Percentiles rank a stretch among this genome's conserved stretches.
phyloP scores from a whole-genome alignment of 1,139 yeast genomes.

The Scheffersomyces lignicola region DNA sequence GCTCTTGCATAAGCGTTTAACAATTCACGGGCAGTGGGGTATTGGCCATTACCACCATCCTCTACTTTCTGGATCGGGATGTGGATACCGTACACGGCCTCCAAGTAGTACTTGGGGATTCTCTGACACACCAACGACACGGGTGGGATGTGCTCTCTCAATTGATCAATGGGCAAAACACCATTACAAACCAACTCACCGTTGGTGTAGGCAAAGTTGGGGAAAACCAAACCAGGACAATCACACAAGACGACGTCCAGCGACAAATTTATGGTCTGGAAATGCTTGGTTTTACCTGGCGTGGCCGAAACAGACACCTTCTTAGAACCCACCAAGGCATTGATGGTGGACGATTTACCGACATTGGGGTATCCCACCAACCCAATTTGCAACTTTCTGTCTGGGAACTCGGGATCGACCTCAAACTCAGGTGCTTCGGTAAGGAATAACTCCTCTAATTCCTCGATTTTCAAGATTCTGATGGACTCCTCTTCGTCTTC shows the following conservation, averaged over 20 bases:
- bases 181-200: conserved; percentile 98
- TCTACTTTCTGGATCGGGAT: conserved; percentile 71
- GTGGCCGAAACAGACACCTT: conserved; percentile 97
- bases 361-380: conserved; percentile 96
- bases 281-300: conserved; percentile 98
- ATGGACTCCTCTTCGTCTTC: conserved; percentile 29
- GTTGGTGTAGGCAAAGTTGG: conserved; percentile 94
- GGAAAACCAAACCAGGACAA: conserved; percentile 99
- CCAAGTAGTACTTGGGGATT: conserved; percentile 84
- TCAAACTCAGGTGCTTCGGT: conserved; percentile 75
- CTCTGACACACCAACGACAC: conserved; percentile 81
- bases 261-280: conserved; percentile 90
- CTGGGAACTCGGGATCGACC: conserved; percentile 53
- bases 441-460: conserved; percentile 78
- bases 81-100: conserved; percentile 91
- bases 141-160: conserved; percentile 94
- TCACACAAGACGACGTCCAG: conserved; percentile 87
- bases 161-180: conserved; percentile 95
- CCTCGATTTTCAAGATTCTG: conserved; percentile 76
- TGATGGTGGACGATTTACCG: conserved; percentile 95
- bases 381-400: conserved; percentile 80
- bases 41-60: conserved; percentile 84
- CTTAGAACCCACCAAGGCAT: conserved; percentile 93
- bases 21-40: conserved; percentile 86
- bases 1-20: conserved; percentile 94